Base-by-base conservation (phyloP, 108 stramenopile species). In the Aurantiochytrium sp. region DNA sequence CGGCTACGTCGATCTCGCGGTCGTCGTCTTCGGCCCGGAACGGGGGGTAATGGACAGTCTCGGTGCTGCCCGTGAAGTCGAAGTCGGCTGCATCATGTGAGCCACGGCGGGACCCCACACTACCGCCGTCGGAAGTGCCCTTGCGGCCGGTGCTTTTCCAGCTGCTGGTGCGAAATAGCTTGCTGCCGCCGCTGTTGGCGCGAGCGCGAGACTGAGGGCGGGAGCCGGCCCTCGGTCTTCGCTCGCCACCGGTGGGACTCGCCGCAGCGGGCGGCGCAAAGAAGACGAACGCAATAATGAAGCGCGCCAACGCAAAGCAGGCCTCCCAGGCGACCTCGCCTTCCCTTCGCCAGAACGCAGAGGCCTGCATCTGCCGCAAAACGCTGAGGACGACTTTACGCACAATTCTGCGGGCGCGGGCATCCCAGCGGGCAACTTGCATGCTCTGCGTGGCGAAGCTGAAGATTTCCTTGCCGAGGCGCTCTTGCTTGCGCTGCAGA, bases 311-410 rank as follows among this genome's bases (percentile, higher is more conserved):
- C 1, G 50, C 42, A 42, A 81, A 48, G 2, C 39, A 81, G 24
- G 42, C 45, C 45, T 81, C 45, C 73, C 73, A 81, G 6, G n/a
- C 42, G 1, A 24, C 42, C n/a, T 41, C 2, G 4, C 0, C 17
- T 1, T 81, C 73, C 10, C 21, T 81, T 37, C 73, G 73, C 73
- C 73, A 81, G 73, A 81, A 81, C 2, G 21, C 73, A 48, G 73
- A 81, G n/a, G 36, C 24, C 19, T 48, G 73, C 42, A 81, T 17
- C 42, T 81, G 39, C 19, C 45, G 42, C n/a, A 81, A 6, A 48
- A 81, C 42, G 24, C 42, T 48, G n/a, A 81, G 42, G 6, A 42
- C 12, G 3, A 81, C n/a, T 48, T 81, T 6, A n/a, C 73, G 73
- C 39, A 48, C n/a, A 24, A 81, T 41, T 2, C 19, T 30, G 27